phyloP scores from a whole-genome alignment of 768 basidiomycete genomes.

The Trametes gibbosa region DNA sequence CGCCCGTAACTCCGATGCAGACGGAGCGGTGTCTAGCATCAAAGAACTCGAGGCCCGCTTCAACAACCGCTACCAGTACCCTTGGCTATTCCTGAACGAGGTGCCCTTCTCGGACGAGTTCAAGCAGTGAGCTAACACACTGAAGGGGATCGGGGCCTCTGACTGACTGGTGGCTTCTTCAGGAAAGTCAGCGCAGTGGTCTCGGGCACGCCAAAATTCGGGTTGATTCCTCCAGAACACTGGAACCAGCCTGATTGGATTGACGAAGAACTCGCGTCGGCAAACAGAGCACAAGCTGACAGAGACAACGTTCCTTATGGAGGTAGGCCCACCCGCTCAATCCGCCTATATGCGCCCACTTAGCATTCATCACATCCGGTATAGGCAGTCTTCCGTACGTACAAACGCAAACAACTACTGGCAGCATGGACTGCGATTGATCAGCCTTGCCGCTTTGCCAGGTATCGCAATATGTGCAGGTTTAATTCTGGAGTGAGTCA shows the following conservation, averaged over 20 bases:
- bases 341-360: too few relatives aligned
- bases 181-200: slow-evolving; percentile 26
- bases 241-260: slow-evolving; percentile 77
- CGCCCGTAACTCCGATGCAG: slow-evolving; percentile 63
- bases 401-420: too few relatives aligned
- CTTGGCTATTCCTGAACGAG: slow-evolving; percentile 89
- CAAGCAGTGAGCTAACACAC: slow-evolving; percentile 37
- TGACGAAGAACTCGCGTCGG: slow-evolving; percentile 60
- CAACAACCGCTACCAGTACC: slow-evolving; percentile 76
- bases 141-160: too few relatives aligned
- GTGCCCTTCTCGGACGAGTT: slow-evolving; percentile 74
- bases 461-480: slow-evolving; percentile 76
- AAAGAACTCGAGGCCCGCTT: slow-evolving; percentile 84
- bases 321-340: too few relatives aligned
- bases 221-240: slow-evolving; percentile 54
- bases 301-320: slow-evolving; percentile 47
- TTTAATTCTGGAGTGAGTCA: slow-evolving; percentile 63
- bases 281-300: slow-evolving; percentile 51
- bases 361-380: background rate
- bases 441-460: slow-evolving; percentile 14
- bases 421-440: background rate
- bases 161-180: background rate
- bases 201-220: slow-evolving; percentile 46
- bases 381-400: slow-evolving; percentile 44
- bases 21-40: slow-evolving; percentile 60